Evolutionary conservation across 2,329 filamentous ascomycete species (phyloP), one percentile per base, ranked within the genome.

Genomic region (Nothophoma quercina): DNA sequence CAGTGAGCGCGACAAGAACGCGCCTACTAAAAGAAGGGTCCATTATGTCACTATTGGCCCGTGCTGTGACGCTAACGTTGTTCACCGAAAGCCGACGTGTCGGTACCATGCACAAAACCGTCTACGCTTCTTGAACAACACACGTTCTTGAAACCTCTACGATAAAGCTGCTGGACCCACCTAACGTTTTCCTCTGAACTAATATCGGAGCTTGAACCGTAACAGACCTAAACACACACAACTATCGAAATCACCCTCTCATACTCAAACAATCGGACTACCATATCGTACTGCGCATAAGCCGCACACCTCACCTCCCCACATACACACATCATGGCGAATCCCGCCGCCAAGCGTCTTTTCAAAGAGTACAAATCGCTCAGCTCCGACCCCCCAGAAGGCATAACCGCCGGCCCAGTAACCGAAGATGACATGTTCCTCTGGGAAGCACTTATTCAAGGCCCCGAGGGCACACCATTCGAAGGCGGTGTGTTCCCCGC

Each of bases 391-490:
- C 91, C 93, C 0, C 93, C 93, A n/a, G 93, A 98, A 57, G 95
- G 95, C 74, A 98, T 99, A 78, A 96, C 91, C 53, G 95, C 95
- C 13, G 95, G 95, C 16, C 95, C 95, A 26, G 82, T 97, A 56
- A 89, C 85, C 60, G 95, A 99, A 80, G 95, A 98, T 75, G 92
- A 99, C 79, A 87, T 98, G 71, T 90, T 97, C 67, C 81, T 91
- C 69, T 99, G 95, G 95, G 95, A 99, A 79, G 95, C 93, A 7
- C 80, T 98, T 58, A 98, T 99, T 68, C 89, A 96, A 76, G 95
- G 95, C 0, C 95, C 95, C 10, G 93, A 96, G 70, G 95, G 89
- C 58, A 99, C 95, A 1, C 95, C 95, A 1, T 99, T 96, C 67
- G 93, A 75, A 96, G 93, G 93, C 72, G 95, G 91, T 64, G 93